phyloP scores from a whole-genome alignment of 192 early-diverging fungal species.

The Irineochytrium annulatum region DNA sequence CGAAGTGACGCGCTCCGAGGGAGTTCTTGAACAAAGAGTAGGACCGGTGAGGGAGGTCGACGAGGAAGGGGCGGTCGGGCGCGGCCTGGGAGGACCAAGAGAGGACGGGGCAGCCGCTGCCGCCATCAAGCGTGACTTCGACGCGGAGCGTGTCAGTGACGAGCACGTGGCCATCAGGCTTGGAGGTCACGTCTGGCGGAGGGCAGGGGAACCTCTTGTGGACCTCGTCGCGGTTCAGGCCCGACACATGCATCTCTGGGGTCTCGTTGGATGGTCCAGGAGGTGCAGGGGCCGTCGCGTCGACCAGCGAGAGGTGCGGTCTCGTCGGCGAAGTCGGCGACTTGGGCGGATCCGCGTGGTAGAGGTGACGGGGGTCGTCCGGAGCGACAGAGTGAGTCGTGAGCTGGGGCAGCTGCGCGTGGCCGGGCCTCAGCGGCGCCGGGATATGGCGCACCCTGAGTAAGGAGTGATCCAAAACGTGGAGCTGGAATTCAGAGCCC shows the following conservation, averaged over 20 bases:
- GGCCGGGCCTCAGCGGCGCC: not conserved
- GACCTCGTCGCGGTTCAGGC: not conserved
- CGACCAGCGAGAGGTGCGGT: not conserved
- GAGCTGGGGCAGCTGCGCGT: not conserved
- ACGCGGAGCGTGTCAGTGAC: slow-evolving; percentile 3
- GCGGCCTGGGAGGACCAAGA: slow-evolving; percentile 1
- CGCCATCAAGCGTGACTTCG: not conserved
- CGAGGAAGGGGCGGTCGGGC: slow-evolving; percentile 30
- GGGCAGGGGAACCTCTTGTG: not conserved
- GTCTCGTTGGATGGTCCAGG: slow-evolving; percentile 4
- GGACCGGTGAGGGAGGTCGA: slow-evolving; percentile 47
- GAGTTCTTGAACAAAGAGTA: slow-evolving; percentile 24
- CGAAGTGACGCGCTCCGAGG: slow-evolving; percentile 39
- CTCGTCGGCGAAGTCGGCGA: not conserved
- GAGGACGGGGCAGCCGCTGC: not conserved
- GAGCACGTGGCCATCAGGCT: not conserved
- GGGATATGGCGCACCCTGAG: slow-evolving; percentile 15
- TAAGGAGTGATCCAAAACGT: not conserved
- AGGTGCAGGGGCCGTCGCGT: no score
- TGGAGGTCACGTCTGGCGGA: not conserved
- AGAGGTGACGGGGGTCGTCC: not conserved
- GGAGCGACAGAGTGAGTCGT: not conserved
- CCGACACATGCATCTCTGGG: not conserved
- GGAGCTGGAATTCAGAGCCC: slow-evolving; percentile 9
- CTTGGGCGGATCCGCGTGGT: not conserved